Evolutionary conservation across 768 basidiomycete species (phyloP).

Genomic region (Suillus ampliporus): DNA sequence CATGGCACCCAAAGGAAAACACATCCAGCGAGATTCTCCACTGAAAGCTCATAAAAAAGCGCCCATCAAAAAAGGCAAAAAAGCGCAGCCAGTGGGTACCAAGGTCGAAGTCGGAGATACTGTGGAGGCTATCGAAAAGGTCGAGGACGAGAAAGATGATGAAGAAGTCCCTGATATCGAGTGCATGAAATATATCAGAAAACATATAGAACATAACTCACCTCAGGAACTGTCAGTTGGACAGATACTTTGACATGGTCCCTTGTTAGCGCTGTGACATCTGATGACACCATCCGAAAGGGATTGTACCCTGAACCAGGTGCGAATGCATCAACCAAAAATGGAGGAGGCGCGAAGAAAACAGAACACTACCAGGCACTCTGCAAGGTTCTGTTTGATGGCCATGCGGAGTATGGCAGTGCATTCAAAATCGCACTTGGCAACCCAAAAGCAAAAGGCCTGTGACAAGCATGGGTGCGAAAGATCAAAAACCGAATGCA

Average conservation of each 20-base stretch:
- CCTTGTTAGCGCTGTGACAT: not conserved
- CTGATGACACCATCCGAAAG: not conserved
- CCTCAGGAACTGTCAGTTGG: not conserved
- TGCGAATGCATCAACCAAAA: not conserved
- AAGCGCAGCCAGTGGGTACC: not conserved
- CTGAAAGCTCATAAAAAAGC: not conserved
- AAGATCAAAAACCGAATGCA: not conserved
- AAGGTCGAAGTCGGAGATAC: not conserved
- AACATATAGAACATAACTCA: not conserved
- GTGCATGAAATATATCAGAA: not conserved
- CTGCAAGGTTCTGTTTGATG: constrained; percentile 1
- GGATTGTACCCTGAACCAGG: not conserved
- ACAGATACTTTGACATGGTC: not conserved
- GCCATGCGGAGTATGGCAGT: not conserved
- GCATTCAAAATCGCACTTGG: not conserved
- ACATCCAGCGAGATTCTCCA: not conserved
- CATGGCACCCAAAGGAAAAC: constrained; percentile 2
- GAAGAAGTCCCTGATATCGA: not conserved
- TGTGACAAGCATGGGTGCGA: not conserved
- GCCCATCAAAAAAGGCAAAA: not conserved
- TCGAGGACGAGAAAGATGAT: not conserved
- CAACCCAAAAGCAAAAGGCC: not conserved
- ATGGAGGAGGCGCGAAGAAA: not conserved
- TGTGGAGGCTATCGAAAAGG: not conserved
- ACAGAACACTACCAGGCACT: not conserved